These are phyloP conservation scores for Ustilago trichophora DNA, from an alignment of 1,284 basidiomycete genomes.

Conservation along the genomic window DNA sequence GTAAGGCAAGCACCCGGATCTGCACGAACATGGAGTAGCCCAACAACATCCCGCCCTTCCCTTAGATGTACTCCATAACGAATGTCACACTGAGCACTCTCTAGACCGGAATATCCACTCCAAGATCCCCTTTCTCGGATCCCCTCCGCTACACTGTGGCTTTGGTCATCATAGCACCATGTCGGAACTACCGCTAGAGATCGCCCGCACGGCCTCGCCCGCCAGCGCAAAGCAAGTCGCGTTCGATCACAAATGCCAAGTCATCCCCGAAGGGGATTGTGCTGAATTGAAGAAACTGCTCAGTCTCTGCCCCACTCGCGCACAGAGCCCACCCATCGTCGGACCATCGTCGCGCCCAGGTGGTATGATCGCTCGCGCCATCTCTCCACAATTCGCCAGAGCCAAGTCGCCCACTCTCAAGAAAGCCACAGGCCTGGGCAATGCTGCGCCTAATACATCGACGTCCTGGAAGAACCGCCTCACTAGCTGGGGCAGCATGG, in stretches of 20 bases:
- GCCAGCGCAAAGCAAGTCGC: conserved; percentile 25
- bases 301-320: conserved; percentile 23
- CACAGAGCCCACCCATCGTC: conserved; percentile 30
- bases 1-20: too few relatives aligned
- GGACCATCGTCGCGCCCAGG: background rate
- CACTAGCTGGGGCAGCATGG: conserved; percentile 25
- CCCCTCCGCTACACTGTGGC: too few relatives aligned
- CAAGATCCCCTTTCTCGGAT: too few relatives aligned
- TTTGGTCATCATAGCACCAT: conserved; percentile 4
- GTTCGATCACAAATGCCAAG: conserved; percentile 35
- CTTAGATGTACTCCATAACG: too few relatives aligned
- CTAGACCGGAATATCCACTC: too few relatives aligned
- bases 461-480: conserved; percentile 28
- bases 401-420: conserved; percentile 19
- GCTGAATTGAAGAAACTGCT: conserved; percentile 38
- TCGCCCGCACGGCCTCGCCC: conserved; percentile 10
- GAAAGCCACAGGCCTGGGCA: conserved; percentile 4
- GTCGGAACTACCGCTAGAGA: conserved; percentile 4
- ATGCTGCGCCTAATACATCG: conserved; percentile 1
- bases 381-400: conserved; percentile 26
- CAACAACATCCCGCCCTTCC: too few relatives aligned
- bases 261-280: conserved; percentile 43
- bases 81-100: too few relatives aligned
- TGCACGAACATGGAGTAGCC: too few relatives aligned
- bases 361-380: conserved; percentile 28